These are phyloP conservation scores for Rutstroemia sp. DNA, from an alignment of 2,329 filamentous ascomycete genomes.

Conservation along the genomic window DNA sequence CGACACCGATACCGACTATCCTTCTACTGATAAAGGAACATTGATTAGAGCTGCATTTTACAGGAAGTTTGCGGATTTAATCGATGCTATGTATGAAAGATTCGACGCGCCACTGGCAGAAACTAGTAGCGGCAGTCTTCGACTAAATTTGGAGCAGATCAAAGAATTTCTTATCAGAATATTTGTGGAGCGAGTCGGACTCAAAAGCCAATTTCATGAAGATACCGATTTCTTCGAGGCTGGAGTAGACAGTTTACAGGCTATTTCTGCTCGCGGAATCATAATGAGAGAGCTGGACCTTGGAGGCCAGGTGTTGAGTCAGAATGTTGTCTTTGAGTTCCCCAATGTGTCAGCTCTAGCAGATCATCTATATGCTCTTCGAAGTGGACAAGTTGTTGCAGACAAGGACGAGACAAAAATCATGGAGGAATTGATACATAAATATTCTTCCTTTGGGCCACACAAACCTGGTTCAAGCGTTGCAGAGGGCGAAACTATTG, in stretches of 20 bases:
- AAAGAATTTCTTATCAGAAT: constrained; percentile 8
- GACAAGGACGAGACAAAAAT: constrained; percentile 29
- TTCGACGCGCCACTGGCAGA: constrained; percentile 9
- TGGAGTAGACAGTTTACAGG: constrained; percentile 52
- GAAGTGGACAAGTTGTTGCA: constrained; percentile 29
- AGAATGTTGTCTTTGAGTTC: constrained; percentile 54
- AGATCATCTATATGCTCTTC: constrained; percentile 36
- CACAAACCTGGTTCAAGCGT: constrained; percentile 15
- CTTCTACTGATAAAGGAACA: constrained; percentile 46
- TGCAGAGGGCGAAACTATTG: constrained; percentile 14
- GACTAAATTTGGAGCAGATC: neutral
- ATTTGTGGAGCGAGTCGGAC: constrained; percentile 7
- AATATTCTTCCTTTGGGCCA: constrained; percentile 33
- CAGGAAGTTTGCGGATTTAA: constrained; percentile 35
- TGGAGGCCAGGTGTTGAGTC: constrained; percentile 36
- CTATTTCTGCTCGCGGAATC: constrained; percentile 44
- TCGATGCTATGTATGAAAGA: constrained; percentile 33
- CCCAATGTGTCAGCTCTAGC: constrained; percentile 43
- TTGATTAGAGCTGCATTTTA: constrained; percentile 45
- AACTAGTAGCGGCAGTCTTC: neutral
- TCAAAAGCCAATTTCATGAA: constrained; percentile 12
- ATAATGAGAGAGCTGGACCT: constrained; percentile 46
- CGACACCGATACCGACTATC: constrained; percentile 34
- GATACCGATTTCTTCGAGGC: constrained; percentile 50
- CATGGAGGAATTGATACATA: constrained; percentile 39